Evolutionary conservation across 208 protist genomes (phyloP).

Genomic region (Jaenimonas drosophilae): DNA sequence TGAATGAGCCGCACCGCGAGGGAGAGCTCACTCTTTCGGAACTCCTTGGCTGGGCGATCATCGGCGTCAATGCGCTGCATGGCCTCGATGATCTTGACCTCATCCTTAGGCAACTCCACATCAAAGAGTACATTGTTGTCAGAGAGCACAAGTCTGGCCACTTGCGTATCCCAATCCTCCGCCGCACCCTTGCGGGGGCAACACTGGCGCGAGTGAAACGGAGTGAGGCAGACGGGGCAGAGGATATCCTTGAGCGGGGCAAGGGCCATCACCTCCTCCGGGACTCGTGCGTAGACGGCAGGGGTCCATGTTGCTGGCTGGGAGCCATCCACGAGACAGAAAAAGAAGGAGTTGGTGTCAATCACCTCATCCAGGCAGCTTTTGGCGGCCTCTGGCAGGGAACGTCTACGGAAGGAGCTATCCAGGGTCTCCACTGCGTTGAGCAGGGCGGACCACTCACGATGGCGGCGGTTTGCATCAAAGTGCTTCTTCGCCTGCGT

Average conservation of each 20-base stretch:
- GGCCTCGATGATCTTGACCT: slow-evolving; percentile 28
- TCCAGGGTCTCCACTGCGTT: slow-evolving; percentile 66
- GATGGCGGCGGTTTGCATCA: slow-evolving; percentile 29
- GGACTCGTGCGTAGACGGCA: slow-evolving; percentile 60
- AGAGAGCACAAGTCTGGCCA: slow-evolving; percentile 59
- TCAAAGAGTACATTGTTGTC: slow-evolving; percentile 47
- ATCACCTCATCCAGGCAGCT: slow-evolving; percentile 44
- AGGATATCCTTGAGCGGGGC: slow-evolving; percentile 59
- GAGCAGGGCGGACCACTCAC: slow-evolving; percentile 58
- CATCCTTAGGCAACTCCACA: slow-evolving; percentile 28
- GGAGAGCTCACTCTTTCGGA: slow-evolving; percentile 68
- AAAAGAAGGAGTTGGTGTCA: slow-evolving; percentile 71
- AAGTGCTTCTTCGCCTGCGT: slow-evolving; percentile 35
- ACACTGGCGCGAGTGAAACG: slow-evolving; percentile 49
- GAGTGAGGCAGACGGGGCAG: slow-evolving; percentile 61
- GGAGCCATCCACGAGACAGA: slow-evolving; percentile 79
- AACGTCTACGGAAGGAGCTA: slow-evolving; percentile 43
- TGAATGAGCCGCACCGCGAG: slow-evolving; percentile 65
- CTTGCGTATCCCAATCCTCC: slow-evolving; percentile 73
- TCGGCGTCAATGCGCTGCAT: slow-evolving; percentile 59
- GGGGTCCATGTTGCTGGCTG: slow-evolving; percentile 45
- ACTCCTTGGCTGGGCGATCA: slow-evolving; percentile 68
- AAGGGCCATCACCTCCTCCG: slow-evolving; percentile 56
- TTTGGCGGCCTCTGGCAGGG: slow-evolving; percentile 13
- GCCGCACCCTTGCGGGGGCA: slow-evolving; percentile 18